A percentile compares a stretch with the other conserved stretches of the same genome.
Evolutionary conservation across 805 yeast species (phyloP).

Genomic region (Alloascoidea africana): DNA sequence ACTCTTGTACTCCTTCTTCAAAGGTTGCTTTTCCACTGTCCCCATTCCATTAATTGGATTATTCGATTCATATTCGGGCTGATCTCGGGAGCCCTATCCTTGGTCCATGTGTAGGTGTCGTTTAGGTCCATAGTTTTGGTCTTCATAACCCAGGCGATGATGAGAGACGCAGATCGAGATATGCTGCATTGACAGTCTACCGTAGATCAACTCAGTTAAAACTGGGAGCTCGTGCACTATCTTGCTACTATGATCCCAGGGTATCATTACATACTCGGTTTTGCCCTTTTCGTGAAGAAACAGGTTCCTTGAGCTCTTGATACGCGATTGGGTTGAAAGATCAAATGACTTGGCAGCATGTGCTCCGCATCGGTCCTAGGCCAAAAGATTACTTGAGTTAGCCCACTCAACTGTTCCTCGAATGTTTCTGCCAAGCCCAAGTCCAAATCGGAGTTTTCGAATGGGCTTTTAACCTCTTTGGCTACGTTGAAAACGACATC

Average conservation of each 20-base stretch:
- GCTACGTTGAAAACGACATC: slow-evolving; percentile 85
- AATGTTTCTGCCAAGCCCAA: too few species aligned
- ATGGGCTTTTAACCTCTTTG: slow-evolving; percentile 41
- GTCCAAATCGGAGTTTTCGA: slow-evolving; percentile 5
- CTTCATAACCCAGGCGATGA: slow-evolving; percentile 77
- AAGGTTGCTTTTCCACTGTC: too few species aligned
- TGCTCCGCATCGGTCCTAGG: too few species aligned
- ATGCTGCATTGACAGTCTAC: slow-evolving; percentile 94
- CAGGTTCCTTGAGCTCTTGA: too few species aligned
- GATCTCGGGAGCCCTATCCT: slow-evolving; percentile 46
- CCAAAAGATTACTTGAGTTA: too few species aligned
- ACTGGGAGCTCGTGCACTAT: slow-evolving; percentile 46
- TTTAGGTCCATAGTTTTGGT: slow-evolving; percentile 38
- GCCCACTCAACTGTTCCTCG: too few species aligned
- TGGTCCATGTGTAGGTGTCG: slow-evolving; percentile 64
- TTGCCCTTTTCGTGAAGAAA: background rate
- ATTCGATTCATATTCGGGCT: slow-evolving; percentile 85
- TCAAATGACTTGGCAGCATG: too few species aligned
- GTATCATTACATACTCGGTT: slow-evolving; percentile 46
- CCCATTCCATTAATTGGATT: slow-evolving; percentile 85
- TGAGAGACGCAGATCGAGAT: slow-evolving; percentile 73
- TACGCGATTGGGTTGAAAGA: too few species aligned
- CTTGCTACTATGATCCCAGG: slow-evolving; percentile 77
- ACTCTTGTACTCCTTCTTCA: too few species aligned
- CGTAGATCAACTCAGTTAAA: slow-evolving; percentile 46